phyloP scores from a whole-genome alignment of 176 grass and related monocot species.

The Otatea glauca region DNA sequence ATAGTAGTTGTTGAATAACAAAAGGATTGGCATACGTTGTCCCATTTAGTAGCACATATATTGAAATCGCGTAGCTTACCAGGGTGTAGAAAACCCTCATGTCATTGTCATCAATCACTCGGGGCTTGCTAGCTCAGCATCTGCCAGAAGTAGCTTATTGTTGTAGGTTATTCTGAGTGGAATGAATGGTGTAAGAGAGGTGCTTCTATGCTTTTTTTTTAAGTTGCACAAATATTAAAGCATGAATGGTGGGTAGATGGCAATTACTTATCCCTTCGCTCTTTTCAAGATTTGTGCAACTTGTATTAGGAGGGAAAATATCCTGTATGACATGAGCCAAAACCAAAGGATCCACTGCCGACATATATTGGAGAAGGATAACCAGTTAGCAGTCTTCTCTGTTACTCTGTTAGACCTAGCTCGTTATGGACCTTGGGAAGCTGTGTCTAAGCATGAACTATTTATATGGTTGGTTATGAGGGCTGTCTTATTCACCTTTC shows the following conservation, averaged over 20 bases:
- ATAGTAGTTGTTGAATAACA: not conserved
- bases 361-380: slow-evolving; percentile 1
- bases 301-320: slow-evolving; percentile 34
- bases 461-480: slow-evolving; percentile 51
- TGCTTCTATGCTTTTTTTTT: too few species aligned
- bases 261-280: too few species aligned
- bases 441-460: slow-evolving; percentile 22
- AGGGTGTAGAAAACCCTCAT: slow-evolving; percentile 73
- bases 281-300: too few species aligned
- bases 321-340: slow-evolving; percentile 60
- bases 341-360: slow-evolving; percentile 54
- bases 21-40: slow-evolving; percentile 18
- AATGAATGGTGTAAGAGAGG: slow-evolving; percentile 40
- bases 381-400: slow-evolving; percentile 17
- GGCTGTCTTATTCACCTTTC: slow-evolving; percentile 63
- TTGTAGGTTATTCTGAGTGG: slow-evolving; percentile 59
- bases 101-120: slow-evolving; percentile 60
- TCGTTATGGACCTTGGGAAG: slow-evolving; percentile 27
- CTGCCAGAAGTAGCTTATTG: slow-evolving; percentile 55
- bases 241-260: too few species aligned
- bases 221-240: too few species aligned
- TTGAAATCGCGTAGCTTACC: slow-evolving; percentile 49
- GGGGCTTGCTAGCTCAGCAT: slow-evolving; percentile 63
- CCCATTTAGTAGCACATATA: not conserved
- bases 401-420: slow-evolving; percentile 37